phyloP scores from a whole-genome alignment of 148 eudicot genomes.

The Rhododendron ovatum region DNA sequence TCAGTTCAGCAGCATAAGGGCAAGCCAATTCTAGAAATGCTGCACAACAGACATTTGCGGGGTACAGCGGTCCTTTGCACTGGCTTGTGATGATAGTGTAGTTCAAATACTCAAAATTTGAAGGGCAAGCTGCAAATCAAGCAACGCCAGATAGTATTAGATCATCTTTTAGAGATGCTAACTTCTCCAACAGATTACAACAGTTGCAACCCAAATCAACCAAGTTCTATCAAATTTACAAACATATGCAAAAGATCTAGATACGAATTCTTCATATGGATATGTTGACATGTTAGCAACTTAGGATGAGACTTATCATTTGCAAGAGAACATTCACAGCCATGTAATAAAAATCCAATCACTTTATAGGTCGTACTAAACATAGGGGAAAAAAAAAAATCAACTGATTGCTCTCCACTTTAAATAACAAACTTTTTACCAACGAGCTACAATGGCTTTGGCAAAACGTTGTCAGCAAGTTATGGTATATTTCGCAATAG shows the following conservation, averaged over 20 bases:
- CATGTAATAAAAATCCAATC: neutral
- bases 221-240: neutral
- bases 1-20: conserved; percentile 33
- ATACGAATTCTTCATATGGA: neutral
- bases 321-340: neutral
- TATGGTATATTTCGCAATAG: neutral
- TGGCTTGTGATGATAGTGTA: conserved; percentile 55
- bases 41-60: conserved; percentile 36
- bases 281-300: neutral
- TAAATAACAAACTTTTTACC: neutral
- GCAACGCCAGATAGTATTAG: neutral
- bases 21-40: conserved; percentile 57
- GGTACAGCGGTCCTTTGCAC: conserved; percentile 59
- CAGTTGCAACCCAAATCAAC: neutral
- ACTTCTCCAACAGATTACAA: neutral
- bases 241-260: neutral
- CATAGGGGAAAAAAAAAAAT: neutral
- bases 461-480: neutral
- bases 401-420: neutral
- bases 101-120: conserved; percentile 45
- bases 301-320: neutral
- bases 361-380: neutral
- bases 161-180: neutral
- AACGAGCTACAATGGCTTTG: neutral
- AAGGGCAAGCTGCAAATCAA: conserved; percentile 47